phyloP scores from a whole-genome alignment of 2,329 filamentous ascomycete species.

The Leptographium radiaticola region DNA sequence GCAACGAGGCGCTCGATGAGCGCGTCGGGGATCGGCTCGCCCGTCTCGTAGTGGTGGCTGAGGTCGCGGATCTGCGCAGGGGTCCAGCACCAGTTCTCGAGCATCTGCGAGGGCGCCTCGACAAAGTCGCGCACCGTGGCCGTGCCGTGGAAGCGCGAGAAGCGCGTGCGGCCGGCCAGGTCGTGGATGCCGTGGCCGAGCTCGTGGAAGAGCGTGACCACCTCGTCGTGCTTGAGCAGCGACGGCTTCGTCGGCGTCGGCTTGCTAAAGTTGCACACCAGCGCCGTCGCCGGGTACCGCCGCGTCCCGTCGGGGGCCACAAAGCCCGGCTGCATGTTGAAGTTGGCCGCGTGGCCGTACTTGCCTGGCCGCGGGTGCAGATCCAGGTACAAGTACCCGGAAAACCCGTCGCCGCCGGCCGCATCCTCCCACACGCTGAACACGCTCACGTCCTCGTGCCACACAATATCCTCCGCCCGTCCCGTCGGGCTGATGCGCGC shows the following conservation, averaged over 20 bases:
- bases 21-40: constrained; percentile 59
- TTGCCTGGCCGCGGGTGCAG: constrained; percentile 70
- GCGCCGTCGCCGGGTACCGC: constrained; percentile 62
- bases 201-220: constrained; percentile 73
- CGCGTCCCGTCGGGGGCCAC: constrained; percentile 53
- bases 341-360: constrained; percentile 77
- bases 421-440: constrained; percentile 71
- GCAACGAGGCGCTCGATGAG: constrained; percentile 61
- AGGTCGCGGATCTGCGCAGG: constrained; percentile 51
- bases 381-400: constrained; percentile 74
- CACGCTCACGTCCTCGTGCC: constrained; percentile 73
- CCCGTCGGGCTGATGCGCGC: constrained; percentile 51
- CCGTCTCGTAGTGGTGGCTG: constrained; percentile 60
- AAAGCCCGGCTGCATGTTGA: constrained; percentile 65
- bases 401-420: constrained; percentile 53
- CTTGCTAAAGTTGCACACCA: constrained; percentile 81
- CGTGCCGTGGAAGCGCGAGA: constrained; percentile 55
- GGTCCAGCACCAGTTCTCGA: constrained; percentile 67
- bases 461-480: constrained; percentile 58
- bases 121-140: constrained; percentile 56
- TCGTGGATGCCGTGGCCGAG: constrained; percentile 61
- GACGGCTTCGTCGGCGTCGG: constrained; percentile 64
- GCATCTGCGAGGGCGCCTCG: constrained; percentile 59
- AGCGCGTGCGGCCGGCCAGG: constrained; percentile 47
- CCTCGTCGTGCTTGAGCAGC: constrained; percentile 70